A percentile compares a stretch with the other conserved stretches of the same genome.
phyloP scores from a whole-genome alignment of 164 flowering plant genomes.

The Platanus orientalis region DNA sequence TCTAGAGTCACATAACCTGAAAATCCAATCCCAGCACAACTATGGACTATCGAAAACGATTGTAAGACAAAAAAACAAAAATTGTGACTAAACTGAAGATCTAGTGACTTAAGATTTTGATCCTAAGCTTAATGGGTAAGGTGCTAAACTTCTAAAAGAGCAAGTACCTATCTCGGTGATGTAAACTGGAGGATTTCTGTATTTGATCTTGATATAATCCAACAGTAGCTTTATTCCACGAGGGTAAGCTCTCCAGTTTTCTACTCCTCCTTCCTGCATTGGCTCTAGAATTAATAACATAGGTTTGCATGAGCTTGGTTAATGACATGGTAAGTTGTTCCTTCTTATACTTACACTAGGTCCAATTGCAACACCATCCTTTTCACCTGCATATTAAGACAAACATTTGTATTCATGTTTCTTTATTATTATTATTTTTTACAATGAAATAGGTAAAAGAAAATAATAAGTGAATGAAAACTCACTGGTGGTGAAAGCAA shows the following conservation, averaged over 20 bases:
- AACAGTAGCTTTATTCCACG: conserved; percentile 20
- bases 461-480: background rate
- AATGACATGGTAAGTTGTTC: background rate
- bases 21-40: too few relatives aligned
- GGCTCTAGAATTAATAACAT: background rate
- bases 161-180: conserved; percentile 29
- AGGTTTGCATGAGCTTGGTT: background rate
- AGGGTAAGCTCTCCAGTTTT: conserved; percentile 25
- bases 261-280: conserved; percentile 29
- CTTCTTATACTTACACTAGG: conserved; percentile 26
- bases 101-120: too few relatives aligned
- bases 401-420: too few relatives aligned
- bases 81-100: too few relatives aligned
- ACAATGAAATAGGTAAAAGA: background rate
- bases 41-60: too few relatives aligned
- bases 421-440: background rate
- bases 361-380: conserved; percentile 22
- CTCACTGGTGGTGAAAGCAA: conserved; percentile 21
- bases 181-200: conserved; percentile 24
- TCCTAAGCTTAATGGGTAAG: too few relatives aligned
- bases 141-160: too few relatives aligned
- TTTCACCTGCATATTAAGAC: conserved; percentile 13
- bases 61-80: too few relatives aligned
- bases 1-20: conserved; percentile 24
- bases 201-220: conserved; percentile 19